Evolutionary conservation across 257 asterid genomes (phyloP).

Genomic region (Euphrasia confusa): DNA sequence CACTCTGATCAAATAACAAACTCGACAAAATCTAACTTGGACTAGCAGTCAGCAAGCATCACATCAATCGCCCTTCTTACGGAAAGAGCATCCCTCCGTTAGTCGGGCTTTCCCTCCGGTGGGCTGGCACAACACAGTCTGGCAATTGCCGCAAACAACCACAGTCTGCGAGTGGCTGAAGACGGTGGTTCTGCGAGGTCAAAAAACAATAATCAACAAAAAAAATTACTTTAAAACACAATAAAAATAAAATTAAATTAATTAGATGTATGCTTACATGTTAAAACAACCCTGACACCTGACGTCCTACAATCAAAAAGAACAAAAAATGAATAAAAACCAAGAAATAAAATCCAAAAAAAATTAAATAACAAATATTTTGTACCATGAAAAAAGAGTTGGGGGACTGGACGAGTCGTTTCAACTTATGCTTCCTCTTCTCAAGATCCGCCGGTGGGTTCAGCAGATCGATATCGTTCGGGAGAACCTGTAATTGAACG

Average conservation of each 20-base stretch:
- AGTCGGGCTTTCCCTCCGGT: conserved; percentile 65
- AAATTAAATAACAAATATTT: neutral
- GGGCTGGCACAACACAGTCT: conserved; percentile 59
- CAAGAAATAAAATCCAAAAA: neutral
- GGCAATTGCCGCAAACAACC: conserved; percentile 57
- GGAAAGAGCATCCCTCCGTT: conserved; percentile 72
- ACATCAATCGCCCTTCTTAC: conserved; percentile 58
- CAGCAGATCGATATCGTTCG: conserved; percentile 53
- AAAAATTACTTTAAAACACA: neutral
- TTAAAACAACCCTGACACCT: too few relatives aligned
- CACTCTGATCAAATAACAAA: too few relatives aligned
- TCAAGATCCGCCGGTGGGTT: conserved; percentile 70
- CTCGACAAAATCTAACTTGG: too few relatives aligned
- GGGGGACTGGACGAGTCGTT: conserved; percentile 54
- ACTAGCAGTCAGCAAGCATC: too few relatives aligned
- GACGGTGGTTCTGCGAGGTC: conserved; percentile 47
- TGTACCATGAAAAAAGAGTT: conserved; percentile 50
- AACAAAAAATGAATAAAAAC: neutral
- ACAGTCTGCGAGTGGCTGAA: conserved; percentile 53
- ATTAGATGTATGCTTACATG: neutral
- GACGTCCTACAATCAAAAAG: conserved; percentile 39
- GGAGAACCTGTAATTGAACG: conserved; percentile 34
- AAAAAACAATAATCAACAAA: neutral
- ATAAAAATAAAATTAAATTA: too few relatives aligned
- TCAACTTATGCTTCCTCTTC: conserved; percentile 78